Evolutionary conservation across 345 rosid species (phyloP).

Genomic region (Salix koriyanagi): DNA sequence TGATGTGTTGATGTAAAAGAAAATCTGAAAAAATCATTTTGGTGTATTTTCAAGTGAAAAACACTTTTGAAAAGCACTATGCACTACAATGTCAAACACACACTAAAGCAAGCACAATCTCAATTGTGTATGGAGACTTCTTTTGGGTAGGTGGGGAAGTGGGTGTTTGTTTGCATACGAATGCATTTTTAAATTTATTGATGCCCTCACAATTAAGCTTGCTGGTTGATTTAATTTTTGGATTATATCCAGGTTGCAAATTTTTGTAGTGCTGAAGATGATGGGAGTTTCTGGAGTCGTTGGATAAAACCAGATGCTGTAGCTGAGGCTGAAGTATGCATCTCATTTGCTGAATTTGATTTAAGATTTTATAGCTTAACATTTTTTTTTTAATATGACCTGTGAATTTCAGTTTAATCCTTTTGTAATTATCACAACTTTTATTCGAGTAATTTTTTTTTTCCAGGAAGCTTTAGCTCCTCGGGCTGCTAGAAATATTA

Average conservation of each 20-base stretch:
- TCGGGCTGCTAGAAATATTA: slow-evolving; percentile 88
- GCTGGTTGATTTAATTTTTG: slow-evolving; percentile 10
- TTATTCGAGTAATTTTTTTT: background rate
- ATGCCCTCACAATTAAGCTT: background rate
- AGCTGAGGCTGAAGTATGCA: slow-evolving; percentile 76
- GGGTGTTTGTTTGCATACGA: background rate
- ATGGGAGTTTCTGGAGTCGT: slow-evolving; percentile 98
- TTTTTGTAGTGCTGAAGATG: slow-evolving; percentile 85
- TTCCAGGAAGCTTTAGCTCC: slow-evolving; percentile 88
- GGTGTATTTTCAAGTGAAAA: no score
- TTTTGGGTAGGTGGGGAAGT: no score
- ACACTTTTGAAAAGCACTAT: no score
- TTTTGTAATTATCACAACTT: background rate
- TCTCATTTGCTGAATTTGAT: slow-evolving; percentile 6
- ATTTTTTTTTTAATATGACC: background rate
- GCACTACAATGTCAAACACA: no score
- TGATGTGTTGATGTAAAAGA: no score
- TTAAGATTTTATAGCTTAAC: background rate
- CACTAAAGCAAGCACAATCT: no score
- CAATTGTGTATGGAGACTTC: no score
- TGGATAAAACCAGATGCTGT: slow-evolving; percentile 98
- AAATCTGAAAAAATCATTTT: no score
- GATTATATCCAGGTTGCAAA: slow-evolving; percentile 70
- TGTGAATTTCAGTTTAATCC: background rate
- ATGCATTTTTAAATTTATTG: background rate